Evolutionary conservation across 805 yeast genomes (phyloP).

Genomic region (Wickerhamomyces ciferrii): DNA sequence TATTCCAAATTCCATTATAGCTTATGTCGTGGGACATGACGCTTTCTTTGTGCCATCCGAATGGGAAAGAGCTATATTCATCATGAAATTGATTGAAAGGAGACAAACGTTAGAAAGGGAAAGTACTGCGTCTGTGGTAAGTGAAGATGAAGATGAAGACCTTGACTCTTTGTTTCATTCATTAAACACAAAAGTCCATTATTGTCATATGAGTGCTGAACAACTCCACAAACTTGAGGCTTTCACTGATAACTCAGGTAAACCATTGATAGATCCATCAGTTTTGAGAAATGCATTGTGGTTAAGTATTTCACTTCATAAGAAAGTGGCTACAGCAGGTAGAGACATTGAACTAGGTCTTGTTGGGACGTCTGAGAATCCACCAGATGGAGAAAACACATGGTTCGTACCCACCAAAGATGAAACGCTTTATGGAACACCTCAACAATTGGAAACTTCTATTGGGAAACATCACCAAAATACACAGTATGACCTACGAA

Average conservation of each 20-base stretch:
- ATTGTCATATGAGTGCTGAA: constrained; percentile 44
- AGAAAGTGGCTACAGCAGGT: constrained; percentile 28
- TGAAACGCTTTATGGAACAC: constrained; percentile 42
- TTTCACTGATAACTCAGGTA: constrained; percentile 30
- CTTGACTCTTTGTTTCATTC: constrained; percentile 22
- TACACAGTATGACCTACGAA: constrained; percentile 9
- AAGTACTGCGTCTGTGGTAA: background rate
- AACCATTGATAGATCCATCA: constrained; percentile 31
- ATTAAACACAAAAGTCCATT: constrained; percentile 37
- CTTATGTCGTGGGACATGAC: constrained; percentile 41
- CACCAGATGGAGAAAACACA: constrained; percentile 22
- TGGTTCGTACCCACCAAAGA: constrained; percentile 44
- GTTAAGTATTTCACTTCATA: constrained; percentile 39
- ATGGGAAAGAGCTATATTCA: constrained; percentile 49
- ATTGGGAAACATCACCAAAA: constrained; percentile 23
- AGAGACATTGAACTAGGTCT: constrained; percentile 24
- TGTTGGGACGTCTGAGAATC: constrained; percentile 18
- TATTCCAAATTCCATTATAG: constrained; percentile 36
- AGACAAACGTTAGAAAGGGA: constrained; percentile 12
- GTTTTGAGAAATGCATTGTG: constrained; percentile 44
- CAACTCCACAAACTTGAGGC: constrained; percentile 39
- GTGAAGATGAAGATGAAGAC: constrained; percentile 8
- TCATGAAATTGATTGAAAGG: constrained; percentile 36
- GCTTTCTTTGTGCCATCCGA: constrained; percentile 50
- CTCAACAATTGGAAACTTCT: constrained; percentile 27